Evolutionary conservation across 768 basidiomycete species (phyloP).

Genomic region (Lentinula sp.): DNA sequence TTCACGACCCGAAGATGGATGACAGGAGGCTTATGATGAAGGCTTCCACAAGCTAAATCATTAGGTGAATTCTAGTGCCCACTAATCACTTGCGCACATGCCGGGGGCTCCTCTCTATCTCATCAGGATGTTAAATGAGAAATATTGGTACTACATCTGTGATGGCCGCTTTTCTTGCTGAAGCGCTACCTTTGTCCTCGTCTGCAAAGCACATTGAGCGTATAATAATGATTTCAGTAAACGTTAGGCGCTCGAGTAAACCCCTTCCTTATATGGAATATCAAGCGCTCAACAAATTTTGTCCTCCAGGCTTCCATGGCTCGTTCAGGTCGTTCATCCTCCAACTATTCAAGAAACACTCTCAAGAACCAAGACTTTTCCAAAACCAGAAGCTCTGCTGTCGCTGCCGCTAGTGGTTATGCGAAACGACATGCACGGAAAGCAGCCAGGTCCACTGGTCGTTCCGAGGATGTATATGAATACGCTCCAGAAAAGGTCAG

Average conservation of each 20-base stretch:
- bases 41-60: too few species aligned
- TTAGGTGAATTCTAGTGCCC: too few species aligned
- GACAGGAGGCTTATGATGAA: background rate
- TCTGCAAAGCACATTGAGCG: too few species aligned
- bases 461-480: slow-evolving; percentile 57
- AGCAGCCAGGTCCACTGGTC: slow-evolving; percentile 25
- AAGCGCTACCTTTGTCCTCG: too few species aligned
- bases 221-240: too few species aligned
- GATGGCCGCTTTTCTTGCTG: too few species aligned
- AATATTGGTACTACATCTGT: too few species aligned
- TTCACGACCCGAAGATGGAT: background rate
- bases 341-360: background rate
- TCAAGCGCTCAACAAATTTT: background rate
- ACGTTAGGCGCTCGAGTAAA: background rate
- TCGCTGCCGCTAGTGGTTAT: slow-evolving; percentile 35
- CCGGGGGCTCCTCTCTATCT: too few species aligned
- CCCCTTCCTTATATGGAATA: background rate
- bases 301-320: background rate
- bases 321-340: background rate
- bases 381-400: background rate
- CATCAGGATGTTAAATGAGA: too few species aligned
- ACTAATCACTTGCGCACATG: too few species aligned
- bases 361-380: background rate
- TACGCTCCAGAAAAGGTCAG: slow-evolving; percentile 44
- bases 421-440: slow-evolving; percentile 46